Evolutionary conservation across 2,329 filamentous ascomycete species (phyloP).

Genomic region (Fusarium nodosum): DNA sequence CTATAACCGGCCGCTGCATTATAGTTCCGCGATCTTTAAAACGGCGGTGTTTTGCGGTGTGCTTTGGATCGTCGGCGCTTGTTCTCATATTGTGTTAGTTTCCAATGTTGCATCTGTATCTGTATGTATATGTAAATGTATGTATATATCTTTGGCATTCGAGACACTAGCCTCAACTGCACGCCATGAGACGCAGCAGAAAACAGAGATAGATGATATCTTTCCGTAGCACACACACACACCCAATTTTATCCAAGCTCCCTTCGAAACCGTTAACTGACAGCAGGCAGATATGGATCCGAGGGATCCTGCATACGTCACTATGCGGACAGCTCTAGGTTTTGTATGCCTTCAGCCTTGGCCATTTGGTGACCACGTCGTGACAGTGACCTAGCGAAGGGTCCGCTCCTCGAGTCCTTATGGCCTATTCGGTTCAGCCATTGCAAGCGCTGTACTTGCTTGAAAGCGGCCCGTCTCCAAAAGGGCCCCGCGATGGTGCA

Average conservation of each 20-base stretch:
- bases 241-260: background rate
- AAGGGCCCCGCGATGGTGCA: slow-evolving; percentile 38
- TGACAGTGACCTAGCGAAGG: slow-evolving; percentile 23
- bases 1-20: slow-evolving; percentile 42
- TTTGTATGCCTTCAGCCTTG: slow-evolving; percentile 40
- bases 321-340: slow-evolving; percentile 39
- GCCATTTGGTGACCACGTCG: slow-evolving; percentile 46
- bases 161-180: slow-evolving; percentile 31
- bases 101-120: slow-evolving; percentile 36
- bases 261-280: slow-evolving; percentile 12
- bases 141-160: slow-evolving; percentile 39
- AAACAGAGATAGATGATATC: slow-evolving; percentile 10
- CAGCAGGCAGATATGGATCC: slow-evolving; percentile 27
- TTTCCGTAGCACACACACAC: slow-evolving; percentile 14
- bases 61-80: slow-evolving; percentile 39
- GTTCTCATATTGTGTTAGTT: slow-evolving; percentile 36
- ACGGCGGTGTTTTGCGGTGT: slow-evolving; percentile 39
- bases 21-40: slow-evolving; percentile 39
- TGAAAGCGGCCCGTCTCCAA: slow-evolving; percentile 39
- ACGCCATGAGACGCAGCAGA: slow-evolving; percentile 36
- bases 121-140: slow-evolving; percentile 41
- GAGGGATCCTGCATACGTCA: slow-evolving; percentile 47
- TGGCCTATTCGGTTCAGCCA: slow-evolving; percentile 15
- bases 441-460: slow-evolving; percentile 27
- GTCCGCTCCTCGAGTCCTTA: slow-evolving; percentile 21